Base-by-base conservation (phyloP, 148 eudicot species). In the Chenopodium quinoa region DNA sequence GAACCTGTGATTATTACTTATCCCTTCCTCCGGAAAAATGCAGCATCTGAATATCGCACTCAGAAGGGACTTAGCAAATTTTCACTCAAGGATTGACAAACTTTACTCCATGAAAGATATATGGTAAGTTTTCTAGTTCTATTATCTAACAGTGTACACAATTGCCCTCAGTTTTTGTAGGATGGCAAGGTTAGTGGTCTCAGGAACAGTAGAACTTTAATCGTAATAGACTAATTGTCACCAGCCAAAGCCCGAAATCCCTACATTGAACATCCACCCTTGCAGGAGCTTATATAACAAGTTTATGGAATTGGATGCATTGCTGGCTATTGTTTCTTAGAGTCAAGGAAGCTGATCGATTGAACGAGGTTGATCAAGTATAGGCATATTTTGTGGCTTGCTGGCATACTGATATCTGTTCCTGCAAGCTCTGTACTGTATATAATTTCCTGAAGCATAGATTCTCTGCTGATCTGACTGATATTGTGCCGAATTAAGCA, bases 241-340 rank as follows among this genome's bases (percentile, higher is more conserved):
- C 54, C 16, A 12, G 62, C 7, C 6, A 56, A 56, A 56, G 20
- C 19, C 7, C 7, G 29, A 23, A 7, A 3, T 63, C 27, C 29
- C 0, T 22, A 63, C 1, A 3, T 9, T 63, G n/a, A n/a, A n/a
- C 67, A 63, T 63, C 67, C 29, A 63, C 9, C 67, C 67, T 63
- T 63, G 67, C 46, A 69, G 73, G 73, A 69, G 40, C 37, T 69
- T 31, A 69, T 69, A 14, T 69, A 34, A 37, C 17, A 2, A 69
- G 47, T 37, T 34, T 31, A 16, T 7, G 47, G 40, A 16, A 69
- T 34, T 34, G 73, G 46, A 68, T 27, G 7, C 17, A 11, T 69
- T 32, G 73, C 73, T 69, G 73, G 73, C 19, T 16, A 14, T 69
- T 34, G 47, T 69, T 69, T 32, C 73, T 69, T 67, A 32, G 71